Percentiles rank a stretch among this genome's conserved stretches.
phyloP scores from a whole-genome alignment of 208 protist species.

The Trypanosoma lewisi region DNA sequence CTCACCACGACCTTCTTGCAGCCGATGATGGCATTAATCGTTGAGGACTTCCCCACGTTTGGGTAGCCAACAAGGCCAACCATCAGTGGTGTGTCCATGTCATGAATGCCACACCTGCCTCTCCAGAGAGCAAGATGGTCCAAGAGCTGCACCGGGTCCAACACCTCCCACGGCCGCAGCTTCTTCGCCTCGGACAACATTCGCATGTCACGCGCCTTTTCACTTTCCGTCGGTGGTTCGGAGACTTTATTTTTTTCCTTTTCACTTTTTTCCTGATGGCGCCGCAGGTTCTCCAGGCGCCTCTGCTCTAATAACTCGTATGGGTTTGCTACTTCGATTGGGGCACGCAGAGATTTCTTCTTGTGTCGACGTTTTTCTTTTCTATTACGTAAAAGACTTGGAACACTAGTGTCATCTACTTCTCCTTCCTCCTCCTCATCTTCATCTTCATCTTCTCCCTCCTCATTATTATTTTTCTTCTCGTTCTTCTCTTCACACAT shows the following conservation, averaged over 20 bases:
- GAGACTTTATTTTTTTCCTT: slow-evolving; percentile 17
- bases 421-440: slow-evolving; percentile 24
- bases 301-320: slow-evolving; percentile 71
- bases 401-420: slow-evolving; percentile 33
- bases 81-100: slow-evolving; percentile 61
- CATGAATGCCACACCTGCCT: slow-evolving; percentile 30
- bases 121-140: slow-evolving; percentile 71
- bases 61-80: slow-evolving; percentile 97
- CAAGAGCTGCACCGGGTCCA: slow-evolving; percentile 74
- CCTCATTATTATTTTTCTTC: slow-evolving; percentile 14
- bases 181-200: slow-evolving; percentile 19
- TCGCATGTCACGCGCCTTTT: slow-evolving; percentile 59
- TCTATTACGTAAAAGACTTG: slow-evolving; percentile 33
- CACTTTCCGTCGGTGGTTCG: slow-evolving; percentile 57
- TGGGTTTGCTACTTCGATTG: slow-evolving; percentile 69
- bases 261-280: slow-evolving; percentile 38
- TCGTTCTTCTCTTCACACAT: slow-evolving; percentile 14
- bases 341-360: slow-evolving; percentile 73
- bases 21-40: slow-evolving; percentile 96
- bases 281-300: slow-evolving; percentile 34
- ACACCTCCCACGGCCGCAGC: slow-evolving; percentile 52
- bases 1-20: slow-evolving; percentile 95
- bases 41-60: slow-evolving; percentile 98
- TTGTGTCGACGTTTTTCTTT: slow-evolving; percentile 74
- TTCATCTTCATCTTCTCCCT: slow-evolving; percentile 33